Evolutionary conservation across 176 grass and related monocot genomes (phyloP).

Genomic region (Oryza meridionalis): DNA sequence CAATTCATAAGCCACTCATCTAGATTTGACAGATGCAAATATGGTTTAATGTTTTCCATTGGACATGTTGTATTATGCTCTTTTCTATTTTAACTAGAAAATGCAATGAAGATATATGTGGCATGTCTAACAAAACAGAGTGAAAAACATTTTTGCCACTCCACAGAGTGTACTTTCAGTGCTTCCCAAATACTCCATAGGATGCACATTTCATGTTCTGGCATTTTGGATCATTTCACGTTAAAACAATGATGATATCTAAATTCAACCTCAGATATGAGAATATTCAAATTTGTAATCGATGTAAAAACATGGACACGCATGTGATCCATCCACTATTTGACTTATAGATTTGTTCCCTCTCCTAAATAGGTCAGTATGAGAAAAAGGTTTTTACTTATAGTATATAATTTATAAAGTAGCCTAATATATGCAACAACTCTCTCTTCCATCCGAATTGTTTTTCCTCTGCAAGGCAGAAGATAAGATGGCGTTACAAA

Average conservation of each 20-base stretch:
- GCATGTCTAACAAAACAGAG: neutral
- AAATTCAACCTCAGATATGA: neutral
- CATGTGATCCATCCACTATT: neutral
- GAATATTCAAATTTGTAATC: neutral
- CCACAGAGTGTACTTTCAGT: neutral
- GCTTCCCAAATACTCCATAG: neutral
- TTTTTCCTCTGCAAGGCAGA: neutral
- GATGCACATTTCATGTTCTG: neutral
- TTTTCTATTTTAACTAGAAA: neutral
- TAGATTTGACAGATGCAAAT: neutral
- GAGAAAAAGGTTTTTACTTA: constrained; percentile 7
- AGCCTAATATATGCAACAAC: constrained; percentile 7
- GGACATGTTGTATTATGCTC: neutral
- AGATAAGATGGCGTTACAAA: neutral
- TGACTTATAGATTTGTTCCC: neutral
- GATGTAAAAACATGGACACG: neutral
- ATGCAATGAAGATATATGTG: neutral
- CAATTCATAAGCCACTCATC: neutral
- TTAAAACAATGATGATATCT: neutral
- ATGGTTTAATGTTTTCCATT: neutral
- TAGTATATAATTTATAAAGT: neutral
- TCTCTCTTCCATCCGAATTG: neutral
- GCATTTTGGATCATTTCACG: neutral
- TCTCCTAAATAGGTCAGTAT: constrained; percentile 6
- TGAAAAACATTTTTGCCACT: neutral